A percentile compares a stretch with the other conserved stretches of the same genome.
These are phyloP conservation scores for Datura wrightii DNA, from an alignment of 257 asterid species.

Conservation along the genomic window DNA sequence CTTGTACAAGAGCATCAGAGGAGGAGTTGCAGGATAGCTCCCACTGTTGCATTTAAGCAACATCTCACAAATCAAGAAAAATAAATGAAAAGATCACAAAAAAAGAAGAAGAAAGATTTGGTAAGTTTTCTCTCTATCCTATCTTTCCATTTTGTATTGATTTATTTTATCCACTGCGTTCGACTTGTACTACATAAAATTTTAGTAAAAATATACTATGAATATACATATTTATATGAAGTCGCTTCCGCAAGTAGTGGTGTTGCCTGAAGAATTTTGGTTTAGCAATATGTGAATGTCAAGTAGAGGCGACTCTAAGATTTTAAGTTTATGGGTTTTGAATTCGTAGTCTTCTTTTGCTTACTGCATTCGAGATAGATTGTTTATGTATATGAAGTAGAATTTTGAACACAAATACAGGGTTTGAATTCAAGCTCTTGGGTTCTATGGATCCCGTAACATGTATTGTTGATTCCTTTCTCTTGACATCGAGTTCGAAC, in stretches of 20 bases:
- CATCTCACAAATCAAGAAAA: constrained; percentile 33
- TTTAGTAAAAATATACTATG: background rate
- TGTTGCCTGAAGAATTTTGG: background rate
- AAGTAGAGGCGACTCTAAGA: background rate
- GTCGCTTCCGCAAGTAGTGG: background rate
- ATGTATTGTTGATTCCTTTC: background rate
- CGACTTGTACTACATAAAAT: background rate
- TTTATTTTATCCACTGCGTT: background rate
- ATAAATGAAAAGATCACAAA: background rate
- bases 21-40: constrained; percentile 80
- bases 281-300: background rate
- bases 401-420: too few species aligned
- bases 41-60: constrained; percentile 82
- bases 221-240: constrained; percentile 14
- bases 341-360: too few species aligned
- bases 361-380: background rate
- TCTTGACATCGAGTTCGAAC: background rate
- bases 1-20: constrained; percentile 89
- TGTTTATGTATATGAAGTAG: background rate
- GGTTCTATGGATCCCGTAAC: background rate
- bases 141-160: constrained; percentile 4
- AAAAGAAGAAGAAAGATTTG: constrained; percentile 25
- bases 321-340: background rate
- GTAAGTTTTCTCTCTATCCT: constrained; percentile 41
- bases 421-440: too few species aligned